Base-by-base conservation (phyloP, 148 eudicot genomes). In the Arbutus unedo region DNA sequence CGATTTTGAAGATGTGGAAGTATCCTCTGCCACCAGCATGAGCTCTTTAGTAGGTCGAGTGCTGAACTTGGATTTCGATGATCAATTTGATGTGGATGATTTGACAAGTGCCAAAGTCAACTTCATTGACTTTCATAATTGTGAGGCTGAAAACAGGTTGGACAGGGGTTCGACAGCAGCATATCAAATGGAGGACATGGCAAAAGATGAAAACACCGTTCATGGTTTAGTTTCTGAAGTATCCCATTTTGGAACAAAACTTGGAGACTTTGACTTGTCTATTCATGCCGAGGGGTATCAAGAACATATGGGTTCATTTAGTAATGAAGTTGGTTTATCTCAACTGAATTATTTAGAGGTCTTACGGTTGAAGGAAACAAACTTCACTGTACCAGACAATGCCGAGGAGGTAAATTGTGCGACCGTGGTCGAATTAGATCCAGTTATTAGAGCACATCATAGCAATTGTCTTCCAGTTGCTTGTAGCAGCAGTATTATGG, bases 21-120 rank as follows among this genome's bases (percentile, higher is more conserved):
- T 85, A 13, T 89, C 89, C 4, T 87, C 91, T 10, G 83, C 78
- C 6, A 81, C 87, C 79, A 85, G 87, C 73, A 79, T 86, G 84
- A 85, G 83, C 86, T 87, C 92, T 13, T 79, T 82, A 43, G 56
- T 82, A 50, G 83, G 83, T 81, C 86, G 84, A 74, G 74, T 80
- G 72, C 84, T 85, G 77, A 79, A 81, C 57, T 70, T 86, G 81
- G 86, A 86, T 77, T 85, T 89, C 68, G 85, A 88, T 82, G 83
- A 83, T 53, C 82, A 75, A 51, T 86, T 76, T 45, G 84, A 84
- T 80, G 72, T 11, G 6, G 85, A 85, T 50, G 91, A 90, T 71
- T 81, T 23, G 53, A 72, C 57, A 55, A 81, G 75, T 66, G 60
- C 74, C 45, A 70, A 70, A 78, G 75, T 47, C 50, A n/a, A 80